A percentile compares a stretch with the other conserved stretches of the same genome.
Evolutionary conservation across 176 grass and related monocot species (phyloP).

Genomic region (Triticum turgidum): DNA sequence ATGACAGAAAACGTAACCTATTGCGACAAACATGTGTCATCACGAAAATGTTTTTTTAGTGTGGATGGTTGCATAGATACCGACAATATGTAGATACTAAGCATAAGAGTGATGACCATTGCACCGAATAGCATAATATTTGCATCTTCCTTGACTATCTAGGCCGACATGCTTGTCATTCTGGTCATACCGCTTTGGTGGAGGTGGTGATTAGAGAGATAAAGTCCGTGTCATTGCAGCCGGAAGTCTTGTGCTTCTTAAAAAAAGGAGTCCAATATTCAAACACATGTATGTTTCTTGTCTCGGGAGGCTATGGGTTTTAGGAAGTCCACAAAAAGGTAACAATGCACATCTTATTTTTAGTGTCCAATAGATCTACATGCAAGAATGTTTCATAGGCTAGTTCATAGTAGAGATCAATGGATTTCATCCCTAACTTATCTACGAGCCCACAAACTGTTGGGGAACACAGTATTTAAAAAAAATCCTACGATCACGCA

Average conservation of each 20-base stretch:
- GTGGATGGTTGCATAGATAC: not conserved
- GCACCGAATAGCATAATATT: not conserved
- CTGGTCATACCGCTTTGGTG: not conserved
- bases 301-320: not conserved
- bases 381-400: not conserved
- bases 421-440: not conserved
- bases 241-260: not conserved
- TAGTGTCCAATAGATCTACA: not conserved
- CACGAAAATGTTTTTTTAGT: too few species aligned
- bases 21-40: too few species aligned
- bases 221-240: not conserved
- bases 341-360: not conserved
- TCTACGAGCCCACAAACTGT: not conserved
- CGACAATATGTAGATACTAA: not conserved
- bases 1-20: too few species aligned
- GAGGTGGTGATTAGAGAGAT: not conserved
- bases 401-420: not conserved
- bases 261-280: not conserved
- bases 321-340: not conserved
- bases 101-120: not conserved
- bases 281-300: not conserved
- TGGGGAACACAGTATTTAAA: too few species aligned
- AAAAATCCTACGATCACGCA: too few species aligned
- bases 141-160: not conserved
- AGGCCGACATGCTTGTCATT: not conserved